Evolutionary conservation across 176 grass and related monocot genomes (phyloP).

Genomic region (Alopecurus myosuroides): DNA sequence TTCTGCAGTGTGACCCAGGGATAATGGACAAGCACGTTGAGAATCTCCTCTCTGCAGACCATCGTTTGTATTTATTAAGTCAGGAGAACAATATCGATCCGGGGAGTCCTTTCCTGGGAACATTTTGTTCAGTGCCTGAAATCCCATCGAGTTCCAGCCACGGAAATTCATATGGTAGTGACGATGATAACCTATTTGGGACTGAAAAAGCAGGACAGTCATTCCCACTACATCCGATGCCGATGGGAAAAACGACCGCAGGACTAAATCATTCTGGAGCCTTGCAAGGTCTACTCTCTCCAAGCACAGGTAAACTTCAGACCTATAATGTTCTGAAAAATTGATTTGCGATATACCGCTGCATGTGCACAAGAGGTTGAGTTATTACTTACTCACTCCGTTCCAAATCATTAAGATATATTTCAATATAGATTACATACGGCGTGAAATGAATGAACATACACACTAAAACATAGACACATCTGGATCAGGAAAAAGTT

Average conservation of each 20-base stretch:
- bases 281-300: not conserved
- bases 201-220: not conserved
- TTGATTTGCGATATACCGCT: not conserved
- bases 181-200: not conserved
- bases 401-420: too few relatives aligned
- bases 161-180: not conserved
- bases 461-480: too few relatives aligned
- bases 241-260: not conserved
- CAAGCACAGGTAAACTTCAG: not conserved
- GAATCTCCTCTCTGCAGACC: not conserved
- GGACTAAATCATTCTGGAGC: not conserved
- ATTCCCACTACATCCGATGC: not conserved
- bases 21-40: slow-evolving; percentile 11
- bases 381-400: not conserved
- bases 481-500: too few relatives aligned
- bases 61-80: not conserved
- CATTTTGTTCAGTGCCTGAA: not conserved
- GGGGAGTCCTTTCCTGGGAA: not conserved
- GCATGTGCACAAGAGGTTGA: not conserved
- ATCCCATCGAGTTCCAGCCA: not conserved
- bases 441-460: too few relatives aligned
- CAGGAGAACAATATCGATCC: not conserved
- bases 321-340: not conserved
- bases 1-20: not conserved
- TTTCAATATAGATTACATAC: too few relatives aligned